Percentiles rank a stretch among this genome's conserved stretches.
These are phyloP conservation scores for Ogataea pilisensis DNA, from an alignment of 805 yeast species.

Conservation along the genomic window DNA sequence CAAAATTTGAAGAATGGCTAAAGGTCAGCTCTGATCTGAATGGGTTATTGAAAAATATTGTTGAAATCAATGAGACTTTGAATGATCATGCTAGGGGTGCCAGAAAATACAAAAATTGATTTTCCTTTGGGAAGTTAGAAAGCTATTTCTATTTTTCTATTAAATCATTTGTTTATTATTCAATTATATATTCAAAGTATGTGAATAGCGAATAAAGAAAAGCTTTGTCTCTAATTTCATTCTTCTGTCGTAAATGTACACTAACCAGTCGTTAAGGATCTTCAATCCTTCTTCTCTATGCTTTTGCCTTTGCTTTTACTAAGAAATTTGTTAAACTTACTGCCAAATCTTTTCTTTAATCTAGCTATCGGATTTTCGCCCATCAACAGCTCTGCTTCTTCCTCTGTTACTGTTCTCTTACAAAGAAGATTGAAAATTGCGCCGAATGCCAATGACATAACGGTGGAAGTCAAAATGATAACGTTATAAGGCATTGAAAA, in stretches of 20 bases:
- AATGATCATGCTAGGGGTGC: constrained; percentile 9
- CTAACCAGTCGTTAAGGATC: too few species aligned
- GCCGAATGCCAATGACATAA: constrained; percentile 90
- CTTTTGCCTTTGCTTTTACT: too few species aligned
- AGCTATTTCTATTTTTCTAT: too few species aligned
- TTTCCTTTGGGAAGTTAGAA: too few species aligned
- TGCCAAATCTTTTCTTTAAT: neutral
- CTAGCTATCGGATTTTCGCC: constrained; percentile 7
- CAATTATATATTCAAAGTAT: too few species aligned
- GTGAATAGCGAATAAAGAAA: too few species aligned
- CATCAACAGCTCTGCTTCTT: constrained; percentile 47
- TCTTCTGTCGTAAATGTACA: too few species aligned
- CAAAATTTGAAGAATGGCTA: constrained; percentile 15
- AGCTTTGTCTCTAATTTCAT: too few species aligned
- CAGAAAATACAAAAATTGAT: constrained; percentile 1
- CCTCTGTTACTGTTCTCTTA: constrained; percentile 71
- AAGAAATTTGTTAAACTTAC: neutral
- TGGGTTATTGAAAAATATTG: constrained; percentile 8
- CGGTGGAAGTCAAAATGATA: constrained; percentile 87
- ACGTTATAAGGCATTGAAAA: constrained; percentile 99
- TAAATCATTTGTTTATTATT: too few species aligned
- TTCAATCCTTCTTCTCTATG: too few species aligned
- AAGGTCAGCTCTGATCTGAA: constrained; percentile 7
- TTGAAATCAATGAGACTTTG: constrained; percentile 8
- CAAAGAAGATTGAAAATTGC: constrained; percentile 73